Conservation (phyloP, 352 stramenopile species). For the Globisporangium abappressorium region DNA sequence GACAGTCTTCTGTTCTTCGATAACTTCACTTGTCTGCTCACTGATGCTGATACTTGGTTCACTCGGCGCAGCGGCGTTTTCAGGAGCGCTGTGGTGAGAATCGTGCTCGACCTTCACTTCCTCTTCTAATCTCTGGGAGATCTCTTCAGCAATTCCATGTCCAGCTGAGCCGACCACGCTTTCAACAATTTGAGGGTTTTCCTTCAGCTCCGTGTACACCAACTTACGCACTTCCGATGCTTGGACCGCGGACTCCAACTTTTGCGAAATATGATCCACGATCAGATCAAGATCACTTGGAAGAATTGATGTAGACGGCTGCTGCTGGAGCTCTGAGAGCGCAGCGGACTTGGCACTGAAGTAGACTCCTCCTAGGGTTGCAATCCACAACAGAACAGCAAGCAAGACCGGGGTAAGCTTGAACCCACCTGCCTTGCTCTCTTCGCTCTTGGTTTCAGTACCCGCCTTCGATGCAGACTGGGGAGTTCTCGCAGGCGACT, state of each 20-base stretch:
- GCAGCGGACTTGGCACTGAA: conserved; percentile 20
- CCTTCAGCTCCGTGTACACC: conserved; percentile 19
- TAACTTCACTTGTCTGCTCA: not conserved
- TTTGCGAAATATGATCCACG: conserved; percentile 22
- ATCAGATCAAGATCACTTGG: conserved; percentile 21
- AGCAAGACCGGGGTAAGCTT: conserved; percentile 11
- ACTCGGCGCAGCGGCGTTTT: not conserved
- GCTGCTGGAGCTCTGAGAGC: conserved; percentile 18
- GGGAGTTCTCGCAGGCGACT: conserved; percentile 5
- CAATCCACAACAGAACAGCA: conserved; percentile 18
- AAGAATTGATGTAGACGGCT: conserved; percentile 15
- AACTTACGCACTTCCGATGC: conserved; percentile 19
- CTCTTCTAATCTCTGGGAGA: not conserved
- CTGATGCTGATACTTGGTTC: not conserved
- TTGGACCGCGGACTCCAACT: conserved; percentile 15
- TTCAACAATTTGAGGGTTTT: conserved; percentile 14
- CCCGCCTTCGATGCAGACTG: conserved; percentile 6
- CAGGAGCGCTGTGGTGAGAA: not conserved
- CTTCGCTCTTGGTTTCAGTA: not conserved
- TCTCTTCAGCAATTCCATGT: not conserved
- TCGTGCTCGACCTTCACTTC: not conserved
- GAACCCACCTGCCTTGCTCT: conserved; percentile 1
- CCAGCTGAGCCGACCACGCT: not conserved
- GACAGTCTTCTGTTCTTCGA: not conserved
- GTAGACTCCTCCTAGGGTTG: conserved; percentile 22